Evolutionary conservation across 257 asterid genomes (phyloP).

Genomic region (Lithospermum erythrorhizon): DNA sequence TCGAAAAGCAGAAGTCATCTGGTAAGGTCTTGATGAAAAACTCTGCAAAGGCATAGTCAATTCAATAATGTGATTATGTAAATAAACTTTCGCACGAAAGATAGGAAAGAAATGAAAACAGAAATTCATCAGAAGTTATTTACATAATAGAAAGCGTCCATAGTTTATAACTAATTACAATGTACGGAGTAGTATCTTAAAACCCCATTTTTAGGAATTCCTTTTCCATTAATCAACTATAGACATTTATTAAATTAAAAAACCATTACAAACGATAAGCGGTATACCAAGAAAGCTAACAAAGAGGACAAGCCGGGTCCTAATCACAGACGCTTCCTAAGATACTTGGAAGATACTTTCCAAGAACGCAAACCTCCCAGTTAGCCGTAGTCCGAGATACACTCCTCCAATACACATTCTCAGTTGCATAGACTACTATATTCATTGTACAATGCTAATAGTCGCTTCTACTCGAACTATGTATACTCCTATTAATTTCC

Average conservation of each 20-base stretch:
- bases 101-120: not conserved
- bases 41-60: slow-evolving; percentile 2
- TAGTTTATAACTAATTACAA: not conserved
- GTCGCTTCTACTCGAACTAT: not conserved
- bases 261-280: too few species aligned
- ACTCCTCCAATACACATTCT: not conserved
- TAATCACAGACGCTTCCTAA: not conserved
- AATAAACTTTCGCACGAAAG: not conserved
- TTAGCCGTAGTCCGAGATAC: not conserved
- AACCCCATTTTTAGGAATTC: too few species aligned
- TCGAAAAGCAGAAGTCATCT: slow-evolving; percentile 21
- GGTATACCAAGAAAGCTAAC: too few species aligned
- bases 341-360: too few species aligned
- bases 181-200: too few species aligned
- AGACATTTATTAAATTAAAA: not conserved
- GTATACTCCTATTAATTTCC: not conserved
- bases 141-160: not conserved
- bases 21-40: not conserved
- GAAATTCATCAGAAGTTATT: slow-evolving; percentile 1
- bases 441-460: not conserved
- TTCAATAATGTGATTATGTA: not conserved
- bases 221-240: not conserved
- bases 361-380: not conserved
- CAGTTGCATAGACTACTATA: not conserved
- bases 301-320: too few species aligned